These are phyloP conservation scores for Pseudogymnoascus sp. DNA, from an alignment of 2,329 filamentous ascomycete genomes.

Conservation along the genomic window DNA sequence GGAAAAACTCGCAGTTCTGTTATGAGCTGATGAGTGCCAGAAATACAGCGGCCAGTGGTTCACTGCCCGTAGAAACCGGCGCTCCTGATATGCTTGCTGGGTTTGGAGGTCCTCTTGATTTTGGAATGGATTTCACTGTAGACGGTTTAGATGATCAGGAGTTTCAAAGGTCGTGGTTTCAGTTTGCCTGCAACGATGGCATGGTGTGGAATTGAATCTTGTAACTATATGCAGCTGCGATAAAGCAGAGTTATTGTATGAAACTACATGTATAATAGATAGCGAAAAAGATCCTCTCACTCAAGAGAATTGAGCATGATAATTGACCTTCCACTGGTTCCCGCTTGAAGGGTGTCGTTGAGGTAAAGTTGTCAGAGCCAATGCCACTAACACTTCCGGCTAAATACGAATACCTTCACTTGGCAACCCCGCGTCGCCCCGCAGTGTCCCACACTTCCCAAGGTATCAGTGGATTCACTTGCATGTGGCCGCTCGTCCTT, in stretches of 20 bases:
- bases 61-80: neutral
- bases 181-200: neutral
- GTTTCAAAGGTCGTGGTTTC: neutral
- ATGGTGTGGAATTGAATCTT: neutral
- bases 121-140: neutral
- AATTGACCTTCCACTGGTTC: neutral
- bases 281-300: neutral
- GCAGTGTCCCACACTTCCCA: neutral
- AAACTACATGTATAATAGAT: neutral
- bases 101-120: neutral
- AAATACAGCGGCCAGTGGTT: neutral
- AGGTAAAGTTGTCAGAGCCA: neutral
- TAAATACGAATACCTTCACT: slow-evolving; percentile 5
- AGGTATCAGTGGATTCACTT: neutral
- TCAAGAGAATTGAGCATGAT: neutral
- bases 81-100: neutral
- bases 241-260: neutral
- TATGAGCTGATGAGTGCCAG: slow-evolving; percentile 15
- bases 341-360: neutral
- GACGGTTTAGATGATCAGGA: neutral
- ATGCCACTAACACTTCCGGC: neutral
- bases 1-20: slow-evolving; percentile 17
- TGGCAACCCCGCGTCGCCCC: slow-evolving; percentile 6
- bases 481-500: neutral
- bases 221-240: neutral